phyloP scores from a whole-genome alignment of 495 filamentous ascomycete species.

The Xylaria palmicola region DNA sequence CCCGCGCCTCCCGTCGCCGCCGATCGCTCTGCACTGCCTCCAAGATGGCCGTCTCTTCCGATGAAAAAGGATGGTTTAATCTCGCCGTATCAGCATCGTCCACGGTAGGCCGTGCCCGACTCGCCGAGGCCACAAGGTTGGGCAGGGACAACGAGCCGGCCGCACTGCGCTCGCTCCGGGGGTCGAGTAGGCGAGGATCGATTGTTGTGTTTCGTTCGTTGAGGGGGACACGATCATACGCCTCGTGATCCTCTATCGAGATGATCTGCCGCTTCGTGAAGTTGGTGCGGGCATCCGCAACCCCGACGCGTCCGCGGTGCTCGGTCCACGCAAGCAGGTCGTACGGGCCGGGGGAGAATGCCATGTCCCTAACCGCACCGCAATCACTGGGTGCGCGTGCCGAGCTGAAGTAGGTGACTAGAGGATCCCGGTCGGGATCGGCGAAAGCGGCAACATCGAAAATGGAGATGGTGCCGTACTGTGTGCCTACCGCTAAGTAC shows the following conservation, averaged over 20 bases:
- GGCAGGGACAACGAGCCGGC: constrained; percentile 30
- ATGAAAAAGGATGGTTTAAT: constrained; percentile 39
- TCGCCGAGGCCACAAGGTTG: constrained; percentile 19
- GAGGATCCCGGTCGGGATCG: constrained; percentile 35
- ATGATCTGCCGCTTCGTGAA: constrained; percentile 76
- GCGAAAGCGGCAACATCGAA: constrained; percentile 44
- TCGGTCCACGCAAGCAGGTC: constrained; percentile 94
- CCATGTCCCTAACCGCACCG: constrained; percentile 87
- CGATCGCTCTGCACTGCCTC: constrained; percentile 49
- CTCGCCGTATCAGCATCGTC: constrained; percentile 26
- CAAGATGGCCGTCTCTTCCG: constrained; percentile 48
- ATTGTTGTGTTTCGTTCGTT: constrained; percentile 45
- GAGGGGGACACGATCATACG: constrained; percentile 49
- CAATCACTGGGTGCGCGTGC: constrained; percentile 57
- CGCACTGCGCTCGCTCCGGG: constrained; percentile 34
- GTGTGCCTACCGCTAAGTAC: constrained; percentile 56
- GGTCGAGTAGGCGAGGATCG: constrained; percentile 48
- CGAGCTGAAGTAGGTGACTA: constrained; percentile 50
- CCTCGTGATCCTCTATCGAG: constrained; percentile 58
- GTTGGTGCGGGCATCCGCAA: constrained; percentile 78
- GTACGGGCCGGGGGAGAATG: constrained; percentile 84
- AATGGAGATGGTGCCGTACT: constrained; percentile 56
- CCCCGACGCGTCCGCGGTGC: constrained; percentile 76
- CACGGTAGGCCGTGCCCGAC: constrained; percentile 12
- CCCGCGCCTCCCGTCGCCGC: constrained; percentile 37